Percentiles rank a stretch among this genome's conserved stretches.
Conservation (phyloP, 768 basidiomycete genomes). For the Tulasnella sp. region DNA sequence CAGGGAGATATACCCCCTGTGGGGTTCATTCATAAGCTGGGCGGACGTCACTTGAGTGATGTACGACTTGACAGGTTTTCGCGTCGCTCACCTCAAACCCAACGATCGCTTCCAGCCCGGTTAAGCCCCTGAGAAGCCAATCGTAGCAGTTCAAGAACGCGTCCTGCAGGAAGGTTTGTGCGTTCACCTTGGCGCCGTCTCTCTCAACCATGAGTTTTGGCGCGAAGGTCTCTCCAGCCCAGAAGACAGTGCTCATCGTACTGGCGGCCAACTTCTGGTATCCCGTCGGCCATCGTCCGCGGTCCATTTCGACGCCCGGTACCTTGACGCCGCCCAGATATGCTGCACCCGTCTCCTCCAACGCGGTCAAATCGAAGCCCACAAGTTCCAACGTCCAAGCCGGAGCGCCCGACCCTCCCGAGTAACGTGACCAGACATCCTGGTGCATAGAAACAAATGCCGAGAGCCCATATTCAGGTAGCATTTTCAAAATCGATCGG, state of each 20-base stretch:
- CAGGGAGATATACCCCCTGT: slow-evolving; percentile 80
- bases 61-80: background rate
- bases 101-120: slow-evolving; percentile 62
- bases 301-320: slow-evolving; percentile 60
- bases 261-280: slow-evolving; percentile 89
- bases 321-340: slow-evolving; percentile 73
- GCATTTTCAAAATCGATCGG: slow-evolving; percentile 47
- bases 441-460: slow-evolving; percentile 80
- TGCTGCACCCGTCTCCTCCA: slow-evolving; percentile 76
- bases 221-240: slow-evolving; percentile 38
- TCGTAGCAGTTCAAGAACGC: slow-evolving; percentile 71
- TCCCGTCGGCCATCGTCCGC: slow-evolving; percentile 85
- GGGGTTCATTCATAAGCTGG: slow-evolving; percentile 90
- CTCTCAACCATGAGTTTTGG: slow-evolving; percentile 44
- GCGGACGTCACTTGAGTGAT: background rate
- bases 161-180: slow-evolving; percentile 75
- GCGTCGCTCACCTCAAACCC: slow-evolving; percentile 68
- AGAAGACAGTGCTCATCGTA: slow-evolving; percentile 44
- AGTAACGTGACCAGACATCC: slow-evolving; percentile 92
- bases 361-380: slow-evolving; percentile 68
- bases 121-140: slow-evolving; percentile 50
- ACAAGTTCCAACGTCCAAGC: slow-evolving; percentile 85
- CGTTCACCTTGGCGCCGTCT: slow-evolving; percentile 43
- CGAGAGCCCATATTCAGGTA: slow-evolving; percentile 58
- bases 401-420: slow-evolving; percentile 91